A percentile compares a stretch with the other conserved stretches of the same genome.
These are phyloP conservation scores for Hypericum perforatum DNA, from an alignment of 345 rosid species.

Conservation along the genomic window DNA sequence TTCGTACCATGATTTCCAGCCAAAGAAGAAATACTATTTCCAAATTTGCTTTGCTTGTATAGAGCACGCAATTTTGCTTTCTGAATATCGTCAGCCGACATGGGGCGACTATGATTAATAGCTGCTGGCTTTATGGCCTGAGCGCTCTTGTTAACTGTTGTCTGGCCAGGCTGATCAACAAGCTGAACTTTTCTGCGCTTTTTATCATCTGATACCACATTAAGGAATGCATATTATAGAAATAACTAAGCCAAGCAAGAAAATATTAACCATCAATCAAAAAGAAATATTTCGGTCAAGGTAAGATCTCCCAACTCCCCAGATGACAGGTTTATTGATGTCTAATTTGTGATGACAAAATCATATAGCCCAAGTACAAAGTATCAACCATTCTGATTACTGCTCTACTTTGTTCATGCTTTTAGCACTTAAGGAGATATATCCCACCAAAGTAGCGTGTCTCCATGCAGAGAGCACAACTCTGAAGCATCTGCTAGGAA, in stretches of 20 bases:
- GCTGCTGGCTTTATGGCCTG: slow-evolving; percentile 51
- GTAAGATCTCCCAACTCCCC: too few relatives aligned
- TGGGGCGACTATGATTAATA: slow-evolving; percentile 66
- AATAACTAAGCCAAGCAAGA: neutral
- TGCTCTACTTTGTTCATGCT: too few relatives aligned
- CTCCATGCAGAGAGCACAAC: too few relatives aligned
- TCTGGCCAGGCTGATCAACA: slow-evolving; percentile 97
- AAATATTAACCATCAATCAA: neutral
- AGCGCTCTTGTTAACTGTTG: slow-evolving; percentile 51
- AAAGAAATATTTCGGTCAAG: too few relatives aligned
- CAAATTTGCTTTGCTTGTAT: slow-evolving; percentile 70
- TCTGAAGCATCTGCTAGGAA: too few relatives aligned
- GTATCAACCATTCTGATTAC: too few relatives aligned
- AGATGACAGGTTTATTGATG: too few relatives aligned
- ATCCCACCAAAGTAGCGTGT: too few relatives aligned
- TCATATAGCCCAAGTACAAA: too few relatives aligned
- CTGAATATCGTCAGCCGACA: slow-evolving; percentile 98
- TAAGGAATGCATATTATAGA: slow-evolving; percentile 31
- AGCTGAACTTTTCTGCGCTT: slow-evolving; percentile 90
- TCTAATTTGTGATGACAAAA: too few relatives aligned
- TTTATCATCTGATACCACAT: slow-evolving; percentile 62
- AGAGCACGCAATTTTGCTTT: slow-evolving; percentile 91
- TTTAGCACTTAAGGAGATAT: too few relatives aligned
- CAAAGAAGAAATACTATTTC: slow-evolving; percentile 40
- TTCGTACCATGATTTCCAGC: slow-evolving; percentile 35